Conservation (phyloP, 441 rosid species). For the Theobroma grandiflorum region DNA sequence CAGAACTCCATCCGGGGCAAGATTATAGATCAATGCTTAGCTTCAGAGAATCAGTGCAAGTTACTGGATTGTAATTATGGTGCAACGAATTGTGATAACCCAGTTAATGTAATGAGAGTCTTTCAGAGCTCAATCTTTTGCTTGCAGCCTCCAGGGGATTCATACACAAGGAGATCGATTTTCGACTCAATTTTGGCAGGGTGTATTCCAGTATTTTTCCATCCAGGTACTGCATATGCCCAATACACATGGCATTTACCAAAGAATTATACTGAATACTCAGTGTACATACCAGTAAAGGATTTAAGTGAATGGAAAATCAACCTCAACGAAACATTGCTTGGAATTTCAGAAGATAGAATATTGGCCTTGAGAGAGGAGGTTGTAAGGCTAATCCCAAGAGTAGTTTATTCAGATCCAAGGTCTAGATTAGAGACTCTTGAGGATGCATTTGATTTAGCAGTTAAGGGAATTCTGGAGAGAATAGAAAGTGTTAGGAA, state of each 20-base stretch:
- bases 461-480: conserved; percentile 71
- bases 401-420: conserved; percentile 69
- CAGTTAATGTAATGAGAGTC: conserved; percentile 63
- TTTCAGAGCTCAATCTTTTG: conserved; percentile 75
- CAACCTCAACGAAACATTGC: conserved; percentile 58
- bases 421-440: conserved; percentile 39
- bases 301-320: conserved; percentile 62
- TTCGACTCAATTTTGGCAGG: conserved; percentile 86
- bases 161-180: conserved; percentile 79
- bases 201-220: conserved; percentile 89
- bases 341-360: conserved; percentile 43
- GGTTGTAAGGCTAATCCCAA: conserved; percentile 69
- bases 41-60: conserved; percentile 58
- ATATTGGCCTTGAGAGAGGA: conserved; percentile 66
- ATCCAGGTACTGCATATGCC: conserved; percentile 75
- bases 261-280: conserved; percentile 56
- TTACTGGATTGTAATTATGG: conserved; percentile 72
- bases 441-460: conserved; percentile 86
- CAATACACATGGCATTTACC: conserved; percentile 90
- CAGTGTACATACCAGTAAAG: conserved; percentile 70
- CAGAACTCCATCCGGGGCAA: conserved; percentile 65
- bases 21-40: conserved; percentile 75
- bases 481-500: conserved; percentile 61
- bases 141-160: conserved; percentile 88
- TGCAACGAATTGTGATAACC: conserved; percentile 66